A percentile compares a stretch with the other conserved stretches of the same genome.
These are phyloP conservation scores for Ophidiomyces ophidiicola DNA, from an alignment of 2,329 filamentous ascomycete genomes.

Conservation along the genomic window DNA sequence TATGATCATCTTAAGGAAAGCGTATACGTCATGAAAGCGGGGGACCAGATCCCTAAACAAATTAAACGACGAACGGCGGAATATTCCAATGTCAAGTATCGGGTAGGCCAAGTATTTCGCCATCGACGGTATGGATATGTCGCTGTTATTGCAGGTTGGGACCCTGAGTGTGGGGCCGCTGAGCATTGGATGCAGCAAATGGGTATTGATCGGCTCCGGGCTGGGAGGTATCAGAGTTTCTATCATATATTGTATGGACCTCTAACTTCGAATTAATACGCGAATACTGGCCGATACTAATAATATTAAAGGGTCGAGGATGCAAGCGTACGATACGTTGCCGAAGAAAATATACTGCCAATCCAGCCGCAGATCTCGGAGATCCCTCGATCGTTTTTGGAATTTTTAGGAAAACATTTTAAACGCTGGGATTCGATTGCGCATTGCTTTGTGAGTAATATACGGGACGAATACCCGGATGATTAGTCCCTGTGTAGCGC, in stretches of 20 bases:
- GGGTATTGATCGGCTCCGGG: constrained; percentile 48
- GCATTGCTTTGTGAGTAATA: constrained; percentile 70
- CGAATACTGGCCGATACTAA: constrained; percentile 11
- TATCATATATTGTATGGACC: constrained; percentile 73
- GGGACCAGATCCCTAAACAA: constrained; percentile 45
- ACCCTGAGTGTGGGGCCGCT: constrained; percentile 45
- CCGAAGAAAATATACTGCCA: constrained; percentile 68
- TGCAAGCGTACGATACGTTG: constrained; percentile 58
- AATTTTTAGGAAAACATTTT: constrained; percentile 71
- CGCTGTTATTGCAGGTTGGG: constrained; percentile 84
- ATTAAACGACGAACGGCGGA: constrained; percentile 27
- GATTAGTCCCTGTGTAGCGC: constrained; percentile 41
- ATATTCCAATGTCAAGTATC: constrained; percentile 46
- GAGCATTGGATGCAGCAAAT: constrained; percentile 54
- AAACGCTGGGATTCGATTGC: constrained; percentile 62
- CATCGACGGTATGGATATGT: constrained; percentile 70
- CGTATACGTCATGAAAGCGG: constrained; percentile 43
- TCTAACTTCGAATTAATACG: background rate
- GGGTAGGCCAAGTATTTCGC: constrained; percentile 70
- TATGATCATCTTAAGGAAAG: constrained; percentile 44
- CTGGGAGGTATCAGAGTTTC: constrained; percentile 56
- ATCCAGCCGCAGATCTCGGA: constrained; percentile 42
- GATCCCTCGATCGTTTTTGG: constrained; percentile 43
- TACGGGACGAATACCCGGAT: constrained; percentile 71
- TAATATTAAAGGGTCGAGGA: constrained; percentile 46